Base-by-base conservation (phyloP, 495 filamentous ascomycete species). In the Penicillium crystallinum region DNA sequence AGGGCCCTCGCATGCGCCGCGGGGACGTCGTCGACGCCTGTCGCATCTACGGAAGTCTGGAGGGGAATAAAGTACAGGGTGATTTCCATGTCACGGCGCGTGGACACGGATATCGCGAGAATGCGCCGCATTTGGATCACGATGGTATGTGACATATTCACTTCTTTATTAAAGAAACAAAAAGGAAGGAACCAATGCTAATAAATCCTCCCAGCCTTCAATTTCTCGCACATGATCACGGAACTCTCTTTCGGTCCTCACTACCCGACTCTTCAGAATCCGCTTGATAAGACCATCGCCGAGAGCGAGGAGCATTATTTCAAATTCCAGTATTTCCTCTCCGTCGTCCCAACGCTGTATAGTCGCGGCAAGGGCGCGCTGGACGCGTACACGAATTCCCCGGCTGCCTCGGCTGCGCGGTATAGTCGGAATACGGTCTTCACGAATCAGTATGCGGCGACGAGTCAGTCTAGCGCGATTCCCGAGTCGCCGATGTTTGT, bases 311-410 rank as follows among this genome's bases (percentile, higher is more conserved):
- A 60, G 43, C 79, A 97, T 77, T 97, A 97, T 78, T 86, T 88
- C 80, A 93, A 92, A 72, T 97, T 86, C 78, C 93, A 99, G 74
- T 99, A 99, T 81, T 97, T 93, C 78, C 83, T 96, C 68, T 96
- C 90, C 50, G 75, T 99, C 34, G 93, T 99, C 1, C 93, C 93
- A 0, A 99, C 93, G n/a, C 80, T 90, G 65, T 99, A 97, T 77
- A 86, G 84, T 48, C 68, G 70, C 27, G 82, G 83, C 35, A 75
- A 71, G 19, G 71, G 78, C 52, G 79, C 71, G 21, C 58, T 71
- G 5, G 66, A 77, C 50, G 61, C 61, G 25, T 73, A 71, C 45
- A 67, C 70, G 11, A 35, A 54, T 57, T n/a, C 62, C 56, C 17
- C 63, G 55, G 14, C 49, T 49, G 5, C 55, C 52, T 36, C 55